These are phyloP conservation scores for Akanthomyces dipterigenus DNA, from an alignment of 2,329 filamentous ascomycete genomes.

Conservation along the genomic window DNA sequence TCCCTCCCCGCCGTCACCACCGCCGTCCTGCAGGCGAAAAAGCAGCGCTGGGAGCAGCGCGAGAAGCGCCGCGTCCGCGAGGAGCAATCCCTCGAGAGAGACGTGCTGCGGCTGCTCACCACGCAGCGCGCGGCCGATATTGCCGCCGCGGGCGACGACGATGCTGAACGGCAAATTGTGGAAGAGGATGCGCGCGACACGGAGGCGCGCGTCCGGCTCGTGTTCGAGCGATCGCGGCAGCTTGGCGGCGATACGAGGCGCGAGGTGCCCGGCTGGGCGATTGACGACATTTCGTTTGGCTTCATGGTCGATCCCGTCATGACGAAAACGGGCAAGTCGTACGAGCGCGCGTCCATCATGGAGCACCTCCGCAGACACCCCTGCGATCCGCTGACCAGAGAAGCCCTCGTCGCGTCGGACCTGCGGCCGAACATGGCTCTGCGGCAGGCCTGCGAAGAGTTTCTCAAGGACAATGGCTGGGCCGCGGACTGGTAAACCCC, in stretches of 20 bases:
- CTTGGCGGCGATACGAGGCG: conserved; percentile 37
- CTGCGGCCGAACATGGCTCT: conserved; percentile 76
- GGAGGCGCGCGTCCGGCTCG: conserved; percentile 34
- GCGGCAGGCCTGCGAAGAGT: conserved; percentile 77
- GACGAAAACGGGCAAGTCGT: conserved; percentile 82
- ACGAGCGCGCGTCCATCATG: conserved; percentile 77
- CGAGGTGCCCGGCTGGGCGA: conserved; percentile 66
- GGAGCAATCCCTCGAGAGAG: conserved; percentile 50
- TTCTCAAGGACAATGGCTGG: conserved; percentile 82
- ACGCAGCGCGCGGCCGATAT: conserved; percentile 39
- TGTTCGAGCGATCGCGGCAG: conserved; percentile 46
- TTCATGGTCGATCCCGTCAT: conserved; percentile 67
- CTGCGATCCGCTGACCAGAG: conserved; percentile 78
- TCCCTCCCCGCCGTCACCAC: conserved; percentile 65
- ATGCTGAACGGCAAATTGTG: conserved; percentile 43
- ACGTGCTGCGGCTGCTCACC: conserved; percentile 49
- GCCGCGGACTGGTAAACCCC: conserved; percentile 87
- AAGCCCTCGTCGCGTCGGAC: conserved; percentile 61
- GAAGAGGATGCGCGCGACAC: conserved; percentile 41
- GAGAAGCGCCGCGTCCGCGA: conserved; percentile 57
- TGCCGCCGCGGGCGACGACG: conserved; percentile 30
- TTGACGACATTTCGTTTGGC: conserved; percentile 70
- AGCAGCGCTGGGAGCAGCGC: conserved; percentile 72
- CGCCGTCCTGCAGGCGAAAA: conserved; percentile 74
- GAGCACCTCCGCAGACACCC: conserved; percentile 72